These are phyloP conservation scores for Diospyros kaki DNA, from an alignment of 148 eudicot species.

Conservation along the genomic window DNA sequence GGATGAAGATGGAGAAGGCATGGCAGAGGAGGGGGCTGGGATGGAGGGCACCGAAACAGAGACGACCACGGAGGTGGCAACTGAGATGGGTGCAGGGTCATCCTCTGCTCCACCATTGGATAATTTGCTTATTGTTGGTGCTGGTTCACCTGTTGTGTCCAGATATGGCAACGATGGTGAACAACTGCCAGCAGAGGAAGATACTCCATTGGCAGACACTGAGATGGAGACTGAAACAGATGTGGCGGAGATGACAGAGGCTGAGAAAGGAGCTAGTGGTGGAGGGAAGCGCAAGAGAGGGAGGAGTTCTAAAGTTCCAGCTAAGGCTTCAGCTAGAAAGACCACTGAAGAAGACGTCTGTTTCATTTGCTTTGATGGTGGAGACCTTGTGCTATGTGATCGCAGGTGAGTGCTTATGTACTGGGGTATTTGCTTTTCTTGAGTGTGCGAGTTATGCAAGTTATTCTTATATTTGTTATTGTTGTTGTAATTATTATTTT, in stretches of 20 bases:
- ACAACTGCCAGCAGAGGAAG: constrained; percentile 20
- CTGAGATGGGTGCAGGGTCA: neutral
- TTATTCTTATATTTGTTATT: neutral
- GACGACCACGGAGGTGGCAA: neutral
- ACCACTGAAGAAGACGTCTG: constrained; percentile 82
- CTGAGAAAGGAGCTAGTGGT: constrained; percentile 33
- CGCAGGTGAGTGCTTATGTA: constrained; percentile 46
- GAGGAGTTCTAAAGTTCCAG: constrained; percentile 30
- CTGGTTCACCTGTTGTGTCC: constrained; percentile 10
- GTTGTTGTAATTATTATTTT: neutral
- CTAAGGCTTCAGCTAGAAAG: constrained; percentile 42
- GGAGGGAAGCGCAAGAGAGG: constrained; percentile 82
- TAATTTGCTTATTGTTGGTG: neutral
- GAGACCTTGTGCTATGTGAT: constrained; percentile 89
- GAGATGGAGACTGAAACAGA: constrained; percentile 38
- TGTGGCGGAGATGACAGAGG: constrained; percentile 1
- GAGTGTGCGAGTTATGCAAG: neutral
- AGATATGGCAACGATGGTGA: constrained; percentile 16
- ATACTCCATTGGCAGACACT: constrained; percentile 20
- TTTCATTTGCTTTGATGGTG: constrained; percentile 95
- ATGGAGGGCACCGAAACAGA: constrained; percentile 6
- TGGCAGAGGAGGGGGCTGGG: neutral
- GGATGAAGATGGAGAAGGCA: neutral
- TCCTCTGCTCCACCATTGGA: neutral
- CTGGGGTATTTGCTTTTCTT: neutral